Base-by-base conservation (phyloP, 2,329 filamentous ascomycete genomes). In the Hypoxylon sp. region DNA sequence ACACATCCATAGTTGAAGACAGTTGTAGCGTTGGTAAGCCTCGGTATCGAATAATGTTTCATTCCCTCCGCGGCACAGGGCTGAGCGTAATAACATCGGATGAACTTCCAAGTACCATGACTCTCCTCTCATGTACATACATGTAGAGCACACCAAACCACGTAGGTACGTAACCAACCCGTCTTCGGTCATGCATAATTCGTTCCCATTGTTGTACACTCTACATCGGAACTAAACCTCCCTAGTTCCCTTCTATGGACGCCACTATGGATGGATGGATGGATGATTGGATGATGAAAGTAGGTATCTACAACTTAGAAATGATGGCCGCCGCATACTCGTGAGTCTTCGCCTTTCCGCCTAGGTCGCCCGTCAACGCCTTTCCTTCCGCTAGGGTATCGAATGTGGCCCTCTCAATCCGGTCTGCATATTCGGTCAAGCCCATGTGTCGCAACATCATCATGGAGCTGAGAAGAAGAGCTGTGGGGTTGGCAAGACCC, bases 391-490 rank as follows among this genome's bases (percentile, higher is more conserved):
- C 88, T 63, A 99, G 83, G 56, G 92, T 96, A 73, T 89, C 90
- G 75, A 99, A 97, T 70, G 93, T 95, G 63, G 94, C 94, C 75
- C 84, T 89, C 82, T 97, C 90, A 71, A 99, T 97, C 74, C 86
- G 87, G 73, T 80, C 74, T 64, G 94, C 94, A 73, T 97, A 86
- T 60, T 90, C 82, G 74, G 78, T 86, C 61, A 99, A 82, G 69
- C 89, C 87, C 93, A 99, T 97, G 79, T 99, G 94, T 76, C 94
- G 88, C 82, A 99, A 79, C 94, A 99, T 97, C 94, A 99, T 97
- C 80, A 97, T 94, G 74, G 90, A 95, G 75, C 85, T 90, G 69
- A 97, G 88, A 62, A 99, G 86, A 65, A 99, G 86, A 53, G 94
- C 94, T 56, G 94, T 97, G 59, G 94, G 94, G 84, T 99, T 99